phyloP scores from a whole-genome alignment of 352 stramenopile genomes.

The Phytophthora fragariaefolia region DNA sequence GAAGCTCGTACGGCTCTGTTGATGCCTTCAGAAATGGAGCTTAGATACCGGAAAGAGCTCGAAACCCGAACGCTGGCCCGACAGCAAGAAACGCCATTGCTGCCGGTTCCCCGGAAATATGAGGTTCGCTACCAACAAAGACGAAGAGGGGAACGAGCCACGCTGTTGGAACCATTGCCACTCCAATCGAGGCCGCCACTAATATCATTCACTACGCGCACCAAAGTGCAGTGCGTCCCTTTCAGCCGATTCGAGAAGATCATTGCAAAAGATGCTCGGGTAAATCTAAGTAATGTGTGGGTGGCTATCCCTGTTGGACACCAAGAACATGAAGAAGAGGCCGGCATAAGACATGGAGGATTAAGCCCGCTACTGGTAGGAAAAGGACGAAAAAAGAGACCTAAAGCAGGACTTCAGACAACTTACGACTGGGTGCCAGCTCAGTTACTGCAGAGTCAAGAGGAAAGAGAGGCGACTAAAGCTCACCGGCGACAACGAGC shows the following conservation, averaged over 20 bases:
- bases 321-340: conserved; percentile 12
- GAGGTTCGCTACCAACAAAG: conserved; percentile 5
- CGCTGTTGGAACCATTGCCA: conserved; percentile 48
- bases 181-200: conserved; percentile 37
- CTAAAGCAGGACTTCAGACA: conserved; percentile 39
- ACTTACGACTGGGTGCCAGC: conserved; percentile 71
- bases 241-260: conserved; percentile 63
- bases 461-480: conserved; percentile 21
- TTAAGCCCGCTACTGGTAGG: conserved; percentile 30
- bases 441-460: conserved; percentile 43
- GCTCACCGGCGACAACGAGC: conserved; percentile 18
- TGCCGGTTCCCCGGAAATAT: conserved; percentile 16
- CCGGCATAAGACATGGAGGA: not conserved
- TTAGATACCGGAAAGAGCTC: conserved; percentile 14
- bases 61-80: conserved; percentile 39
- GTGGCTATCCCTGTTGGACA: conserved; percentile 60
- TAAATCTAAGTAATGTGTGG: conserved; percentile 68
- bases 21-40: conserved; percentile 26
- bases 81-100: conserved; percentile 40
- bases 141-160: conserved; percentile 25
- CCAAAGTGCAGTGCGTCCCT: conserved; percentile 48
- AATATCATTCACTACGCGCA: conserved; percentile 37
- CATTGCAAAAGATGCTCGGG: conserved; percentile 39
- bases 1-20: conserved; percentile 44
- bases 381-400: conserved; percentile 11